Evolutionary conservation across 2,329 filamentous ascomycete species (phyloP), one percentile per base, ranked within the genome.

Genomic region (Alternaria gansuensis): DNA sequence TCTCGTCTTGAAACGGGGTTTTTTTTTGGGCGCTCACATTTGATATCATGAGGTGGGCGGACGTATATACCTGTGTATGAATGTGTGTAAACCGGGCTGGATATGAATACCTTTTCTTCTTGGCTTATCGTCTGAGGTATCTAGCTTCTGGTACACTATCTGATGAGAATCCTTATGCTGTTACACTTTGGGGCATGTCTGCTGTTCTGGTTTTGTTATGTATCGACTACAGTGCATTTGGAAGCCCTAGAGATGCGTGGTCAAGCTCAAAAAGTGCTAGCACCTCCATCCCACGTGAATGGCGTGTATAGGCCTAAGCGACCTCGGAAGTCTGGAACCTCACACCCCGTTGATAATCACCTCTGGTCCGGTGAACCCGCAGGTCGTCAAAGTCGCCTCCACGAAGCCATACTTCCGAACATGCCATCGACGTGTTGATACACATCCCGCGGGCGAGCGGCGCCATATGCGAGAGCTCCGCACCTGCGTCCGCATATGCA

Each of bases 401-500:
- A 26, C 29, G 21, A 48, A 21, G 23, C 13, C 9, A 17, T 17
- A 34, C 44, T 36, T n/a, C 44, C 44, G 31, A 48, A 36, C n/a
- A 21, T 8, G 21, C 31, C 14, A 11, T 48, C 14, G 8, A 11
- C 23, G 36, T 36, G 23, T 48, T n/a, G 8, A 26, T 8, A 24
- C 24, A 14, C 29, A 7, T 11, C 21, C 31, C 21, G 5, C 17
- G n/a, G 10, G 21, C 13, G 11, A 34, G 44, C 23, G 33, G 31
- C 21, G 44, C 44, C 21, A 31, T n/a, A 26, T 24, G n/a, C 13
- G n/a, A 26, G 31, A 5, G 13, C 44, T 48, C 41, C 41, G 51
- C 31, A n/a, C 29, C 24, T 48, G 41, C 33, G 14, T 54, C 51
- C 33, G 51, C 41, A 21, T 14, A 17, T 46, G 31, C 41, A 46